These are phyloP conservation scores for Hymenoscyphus linearis DNA, from an alignment of 2,329 filamentous ascomycete genomes.

Conservation along the genomic window DNA sequence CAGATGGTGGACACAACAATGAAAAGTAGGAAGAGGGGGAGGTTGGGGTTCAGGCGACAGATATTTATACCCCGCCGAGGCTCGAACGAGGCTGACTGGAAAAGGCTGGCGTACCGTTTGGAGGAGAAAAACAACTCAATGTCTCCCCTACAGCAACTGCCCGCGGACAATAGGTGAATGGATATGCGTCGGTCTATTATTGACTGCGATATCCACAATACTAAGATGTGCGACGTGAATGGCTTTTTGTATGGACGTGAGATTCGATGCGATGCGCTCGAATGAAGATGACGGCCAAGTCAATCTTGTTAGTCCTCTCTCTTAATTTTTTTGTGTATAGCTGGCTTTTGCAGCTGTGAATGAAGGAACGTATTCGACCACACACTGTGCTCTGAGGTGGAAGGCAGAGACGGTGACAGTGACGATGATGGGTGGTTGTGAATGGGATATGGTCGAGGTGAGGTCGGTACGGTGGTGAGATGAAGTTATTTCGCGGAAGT, in stretches of 20 bases:
- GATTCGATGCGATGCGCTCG: not conserved
- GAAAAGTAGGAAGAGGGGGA: conserved; percentile 2
- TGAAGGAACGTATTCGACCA: conserved; percentile 26
- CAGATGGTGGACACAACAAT: conserved; percentile 11
- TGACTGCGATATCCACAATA: conserved; percentile 21
- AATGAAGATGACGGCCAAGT: not conserved
- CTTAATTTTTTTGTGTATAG: conserved; percentile 2
- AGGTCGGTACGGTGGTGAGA: conserved; percentile 5
- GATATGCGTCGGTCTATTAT: conserved; percentile 12
- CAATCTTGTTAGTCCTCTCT: not conserved
- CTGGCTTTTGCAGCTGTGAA: conserved; percentile 22
- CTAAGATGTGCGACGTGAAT: conserved; percentile 11
- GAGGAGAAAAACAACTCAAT: conserved; percentile 98
- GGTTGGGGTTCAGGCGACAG: conserved; percentile 1
- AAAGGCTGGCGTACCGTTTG: conserved; percentile 49
- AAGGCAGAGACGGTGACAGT: conserved; percentile 7
- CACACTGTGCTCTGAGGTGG: conserved; percentile 7
- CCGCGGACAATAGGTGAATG: conserved; percentile 22
- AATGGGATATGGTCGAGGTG: conserved; percentile 3
- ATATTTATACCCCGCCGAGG: conserved; percentile 17
- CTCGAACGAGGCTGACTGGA: conserved; percentile 9
- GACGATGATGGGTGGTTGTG: conserved; percentile 4
- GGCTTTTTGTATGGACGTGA: not conserved
- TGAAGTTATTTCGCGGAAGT: conserved; percentile 11
- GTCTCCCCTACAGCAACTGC: conserved; percentile 72